Conservation (phyloP, 192 early-diverging fungal genomes). For the Coemansia sp. region DNA sequence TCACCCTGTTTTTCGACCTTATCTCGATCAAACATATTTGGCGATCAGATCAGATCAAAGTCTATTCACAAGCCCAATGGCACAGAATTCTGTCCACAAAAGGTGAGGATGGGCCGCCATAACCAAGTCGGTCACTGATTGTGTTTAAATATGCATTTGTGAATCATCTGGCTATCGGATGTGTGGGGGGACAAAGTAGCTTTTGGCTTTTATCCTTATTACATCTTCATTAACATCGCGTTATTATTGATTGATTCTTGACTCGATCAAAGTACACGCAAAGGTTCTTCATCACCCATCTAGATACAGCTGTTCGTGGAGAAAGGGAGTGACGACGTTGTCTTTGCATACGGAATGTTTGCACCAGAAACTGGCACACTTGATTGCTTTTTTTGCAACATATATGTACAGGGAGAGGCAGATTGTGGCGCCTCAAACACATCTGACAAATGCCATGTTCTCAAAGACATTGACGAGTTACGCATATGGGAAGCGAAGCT, state of each 20-base stretch:
- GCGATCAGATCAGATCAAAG: neutral
- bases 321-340: neutral
- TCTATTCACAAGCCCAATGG: no score
- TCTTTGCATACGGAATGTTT: conserved; percentile 1
- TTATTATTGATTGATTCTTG: neutral
- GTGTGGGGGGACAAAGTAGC: neutral
- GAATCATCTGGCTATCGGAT: neutral
- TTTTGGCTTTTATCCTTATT: neutral
- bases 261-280: neutral
- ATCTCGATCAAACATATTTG: neutral
- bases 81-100: neutral
- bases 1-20: neutral
- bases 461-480: conserved; percentile 4
- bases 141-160: neutral
- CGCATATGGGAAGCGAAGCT: conserved; percentile 32
- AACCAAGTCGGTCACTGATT: neutral
- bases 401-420: conserved; percentile 17
- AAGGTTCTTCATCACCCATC: neutral
- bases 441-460: conserved; percentile 2
- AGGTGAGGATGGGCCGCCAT: neutral
- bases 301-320: neutral
- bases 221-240: neutral
- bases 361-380: conserved; percentile 10
- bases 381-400: conserved; percentile 40
- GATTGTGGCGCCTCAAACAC: neutral